Evolutionary conservation across 2,329 filamentous ascomycete genomes (phyloP).

Genomic region (Phialemoniopsis sp.): DNA sequence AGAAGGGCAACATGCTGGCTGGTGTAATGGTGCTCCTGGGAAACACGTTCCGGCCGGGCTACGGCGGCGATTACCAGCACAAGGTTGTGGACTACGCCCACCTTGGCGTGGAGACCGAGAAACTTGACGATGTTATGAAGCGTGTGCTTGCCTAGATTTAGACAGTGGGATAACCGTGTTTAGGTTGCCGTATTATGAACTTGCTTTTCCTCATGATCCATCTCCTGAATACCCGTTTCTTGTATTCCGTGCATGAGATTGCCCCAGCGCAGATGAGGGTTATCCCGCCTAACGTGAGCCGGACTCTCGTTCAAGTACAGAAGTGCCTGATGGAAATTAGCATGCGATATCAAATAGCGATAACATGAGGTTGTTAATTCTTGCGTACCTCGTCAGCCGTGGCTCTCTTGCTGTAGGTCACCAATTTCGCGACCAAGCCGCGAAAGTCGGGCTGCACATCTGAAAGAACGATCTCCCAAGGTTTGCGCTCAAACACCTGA

Average conservation of each 20-base stretch:
- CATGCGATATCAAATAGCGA: too few relatives aligned
- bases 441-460: conserved; percentile 52
- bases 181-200: too few relatives aligned
- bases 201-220: too few relatives aligned
- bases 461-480: conserved; percentile 69
- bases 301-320: too few relatives aligned
- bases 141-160: too few relatives aligned
- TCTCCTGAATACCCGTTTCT: too few relatives aligned
- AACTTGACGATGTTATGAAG: conserved; percentile 19
- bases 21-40: conserved; percentile 15
- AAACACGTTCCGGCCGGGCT: conserved; percentile 20
- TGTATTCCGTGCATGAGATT: too few relatives aligned
- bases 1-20: too few relatives aligned
- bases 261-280: too few relatives aligned
- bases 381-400: conserved; percentile 55
- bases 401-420: conserved; percentile 66
- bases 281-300: too few relatives aligned
- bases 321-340: too few relatives aligned
- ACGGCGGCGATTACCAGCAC: conserved; percentile 23
- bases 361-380: not conserved
- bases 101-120: conserved; percentile 20
- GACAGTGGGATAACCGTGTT: too few relatives aligned
- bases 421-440: conserved; percentile 62
- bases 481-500: conserved; percentile 61
- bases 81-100: conserved; percentile 19